phyloP scores from a whole-genome alignment of 2,329 filamentous ascomycete genomes.

The Colletotrichum melonis region DNA sequence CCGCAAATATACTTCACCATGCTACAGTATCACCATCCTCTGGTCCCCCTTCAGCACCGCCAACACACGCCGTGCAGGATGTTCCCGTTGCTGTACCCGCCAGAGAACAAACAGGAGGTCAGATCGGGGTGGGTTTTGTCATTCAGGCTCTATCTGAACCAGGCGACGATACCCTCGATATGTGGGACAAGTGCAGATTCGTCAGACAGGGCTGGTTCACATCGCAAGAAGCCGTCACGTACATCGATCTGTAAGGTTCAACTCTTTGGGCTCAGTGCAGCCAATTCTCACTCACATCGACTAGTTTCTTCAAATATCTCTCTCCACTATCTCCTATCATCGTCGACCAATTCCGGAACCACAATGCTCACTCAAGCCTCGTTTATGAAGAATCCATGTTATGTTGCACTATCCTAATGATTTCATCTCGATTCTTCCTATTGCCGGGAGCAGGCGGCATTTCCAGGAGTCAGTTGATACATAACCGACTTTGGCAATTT shows the following conservation, averaged over 20 bases:
- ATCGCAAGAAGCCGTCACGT: slow-evolving; percentile 42
- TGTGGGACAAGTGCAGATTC: slow-evolving; percentile 42
- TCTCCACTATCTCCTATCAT: slow-evolving; percentile 5
- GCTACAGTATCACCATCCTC: not conserved
- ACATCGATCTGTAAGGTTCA: slow-evolving; percentile 38
- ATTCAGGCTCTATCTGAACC: slow-evolving; percentile 36
- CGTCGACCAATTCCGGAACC: not conserved
- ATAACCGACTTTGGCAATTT: slow-evolving; percentile 38
- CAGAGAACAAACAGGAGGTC: not conserved
- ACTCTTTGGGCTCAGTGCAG: not conserved
- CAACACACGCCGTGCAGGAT: not conserved
- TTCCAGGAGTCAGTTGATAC: slow-evolving; percentile 37
- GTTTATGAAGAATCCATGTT: slow-evolving; percentile 38
- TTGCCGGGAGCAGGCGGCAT: slow-evolving; percentile 38
- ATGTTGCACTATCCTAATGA: slow-evolving; percentile 38
- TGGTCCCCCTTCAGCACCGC: not conserved
- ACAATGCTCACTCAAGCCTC: slow-evolving; percentile 31
- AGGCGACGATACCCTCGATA: slow-evolving; percentile 36
- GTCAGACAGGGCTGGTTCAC: slow-evolving; percentile 42
- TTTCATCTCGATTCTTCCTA: slow-evolving; percentile 39
- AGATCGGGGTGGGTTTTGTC: not conserved
- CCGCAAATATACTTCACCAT: not conserved
- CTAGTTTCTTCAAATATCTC: slow-evolving; percentile 27
- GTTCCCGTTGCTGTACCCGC: not conserved
- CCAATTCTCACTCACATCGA: not conserved